Conservation (phyloP, 257 asterid species). For the Rauvolfia tetraphylla region DNA sequence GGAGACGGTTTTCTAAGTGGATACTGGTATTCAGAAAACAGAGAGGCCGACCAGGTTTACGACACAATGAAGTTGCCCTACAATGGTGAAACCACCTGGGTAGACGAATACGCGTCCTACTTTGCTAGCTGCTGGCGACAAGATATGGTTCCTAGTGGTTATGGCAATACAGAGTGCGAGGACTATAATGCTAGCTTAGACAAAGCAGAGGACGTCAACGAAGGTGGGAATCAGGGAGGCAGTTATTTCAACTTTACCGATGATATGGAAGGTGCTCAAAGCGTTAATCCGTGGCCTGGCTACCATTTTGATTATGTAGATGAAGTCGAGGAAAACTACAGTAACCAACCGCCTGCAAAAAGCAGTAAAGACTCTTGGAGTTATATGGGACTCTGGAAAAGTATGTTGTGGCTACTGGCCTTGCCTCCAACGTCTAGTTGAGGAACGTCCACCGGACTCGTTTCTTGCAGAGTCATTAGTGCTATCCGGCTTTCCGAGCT, state of each 20-base stretch:
- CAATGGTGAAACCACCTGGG: conserved; percentile 23
- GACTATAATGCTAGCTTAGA: not conserved
- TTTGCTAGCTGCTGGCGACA: conserved; percentile 18
- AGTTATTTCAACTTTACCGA: conserved; percentile 1
- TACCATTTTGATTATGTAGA: conserved; percentile 6
- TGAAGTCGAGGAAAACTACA: conserved; percentile 1
- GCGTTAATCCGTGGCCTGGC: conserved; percentile 14
- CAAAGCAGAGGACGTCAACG: not conserved
- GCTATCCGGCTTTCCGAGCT: not conserved
- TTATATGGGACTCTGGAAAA: conserved; percentile 23
- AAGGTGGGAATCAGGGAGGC: conserved; percentile 7
- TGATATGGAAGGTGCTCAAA: conserved; percentile 1
- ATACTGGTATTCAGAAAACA: conserved; percentile 1
- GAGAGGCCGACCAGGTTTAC: conserved; percentile 3
- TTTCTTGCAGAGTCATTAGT: not conserved
- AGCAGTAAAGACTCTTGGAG: conserved; percentile 8
- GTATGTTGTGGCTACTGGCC: conserved; percentile 28
- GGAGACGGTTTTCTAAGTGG: conserved; percentile 15
- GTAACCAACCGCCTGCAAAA: not conserved
- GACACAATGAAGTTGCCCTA: not conserved
- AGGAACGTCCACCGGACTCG: not conserved
- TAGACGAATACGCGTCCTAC: conserved; percentile 21
- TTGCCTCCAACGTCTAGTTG: conserved; percentile 2
- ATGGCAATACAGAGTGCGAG: not conserved
- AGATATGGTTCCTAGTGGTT: conserved; percentile 4